Evolutionary conservation across 805 yeast species (phyloP).

Genomic region (Metschnikowia baotianmanensis): DNA sequence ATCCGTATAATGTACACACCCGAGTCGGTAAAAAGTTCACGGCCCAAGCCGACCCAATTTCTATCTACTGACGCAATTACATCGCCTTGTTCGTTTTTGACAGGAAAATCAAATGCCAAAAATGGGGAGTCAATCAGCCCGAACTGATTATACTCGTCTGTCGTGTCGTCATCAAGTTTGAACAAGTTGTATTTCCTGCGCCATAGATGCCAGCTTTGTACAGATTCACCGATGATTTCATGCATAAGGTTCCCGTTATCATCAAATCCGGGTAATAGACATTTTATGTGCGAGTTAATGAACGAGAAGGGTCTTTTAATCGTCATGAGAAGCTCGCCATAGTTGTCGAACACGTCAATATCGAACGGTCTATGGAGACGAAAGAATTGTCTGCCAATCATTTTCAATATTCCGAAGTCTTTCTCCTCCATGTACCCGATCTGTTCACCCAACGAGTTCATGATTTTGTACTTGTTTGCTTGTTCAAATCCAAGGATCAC

Average conservation of each 20-base stretch:
- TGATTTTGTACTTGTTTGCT: constrained; percentile 72
- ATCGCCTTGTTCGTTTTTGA: constrained; percentile 52
- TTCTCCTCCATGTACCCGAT: constrained; percentile 82
- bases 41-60: constrained; percentile 92
- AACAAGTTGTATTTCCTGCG: constrained; percentile 84
- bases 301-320: constrained; percentile 82
- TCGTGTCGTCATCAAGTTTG: constrained; percentile 40
- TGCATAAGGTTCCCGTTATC: constrained; percentile 34
- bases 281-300: constrained; percentile 84
- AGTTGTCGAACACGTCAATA: constrained; percentile 65
- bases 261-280: constrained; percentile 56
- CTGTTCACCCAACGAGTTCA: constrained; percentile 70
- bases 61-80: constrained; percentile 79
- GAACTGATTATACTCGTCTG: constrained; percentile 64
- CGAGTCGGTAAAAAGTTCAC: constrained; percentile 92
- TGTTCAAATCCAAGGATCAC: constrained; percentile 88
- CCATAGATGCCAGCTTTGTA: constrained; percentile 96
- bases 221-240: constrained; percentile 73
- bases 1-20: constrained; percentile 87
- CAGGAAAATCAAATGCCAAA: constrained; percentile 82
- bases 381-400: constrained; percentile 78
- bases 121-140: constrained; percentile 88
- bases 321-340: constrained; percentile 59
- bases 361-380: constrained; percentile 83
- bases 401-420: constrained; percentile 65